Evolutionary conservation across 2,329 filamentous ascomycete genomes (phyloP).

Genomic region (Colletotrichum eremochloae): DNA sequence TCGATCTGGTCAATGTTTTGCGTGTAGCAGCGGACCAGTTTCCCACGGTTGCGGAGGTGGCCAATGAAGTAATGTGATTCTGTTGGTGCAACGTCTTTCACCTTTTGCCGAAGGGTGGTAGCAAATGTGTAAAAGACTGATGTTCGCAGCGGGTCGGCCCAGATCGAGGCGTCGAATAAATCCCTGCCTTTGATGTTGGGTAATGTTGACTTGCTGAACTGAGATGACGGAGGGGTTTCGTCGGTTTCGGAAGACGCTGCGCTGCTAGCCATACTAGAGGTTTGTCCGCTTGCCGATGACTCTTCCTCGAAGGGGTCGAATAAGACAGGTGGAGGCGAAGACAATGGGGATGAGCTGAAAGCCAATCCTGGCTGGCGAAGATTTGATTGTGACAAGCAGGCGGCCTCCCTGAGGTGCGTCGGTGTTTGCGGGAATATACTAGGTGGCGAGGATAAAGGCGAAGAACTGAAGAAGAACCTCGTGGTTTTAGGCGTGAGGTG

Average conservation of each 20-base stretch:
- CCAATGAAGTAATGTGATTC: constrained; percentile 77
- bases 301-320: constrained; percentile 64
- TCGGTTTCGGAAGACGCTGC: constrained; percentile 61
- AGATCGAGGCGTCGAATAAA: constrained; percentile 78
- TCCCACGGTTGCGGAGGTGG: constrained; percentile 74
- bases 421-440: constrained; percentile 26
- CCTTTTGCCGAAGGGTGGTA: constrained; percentile 74
- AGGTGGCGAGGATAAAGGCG: constrained; percentile 55
- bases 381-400: constrained; percentile 2
- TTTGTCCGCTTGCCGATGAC: constrained; percentile 50
- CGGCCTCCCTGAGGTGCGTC: background rate
- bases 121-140: constrained; percentile 81
- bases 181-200: constrained; percentile 79
- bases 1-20: constrained; percentile 83
- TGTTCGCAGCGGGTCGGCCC: constrained; percentile 76
- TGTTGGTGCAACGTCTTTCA: constrained; percentile 73
- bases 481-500: constrained; percentile 24
- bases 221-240: constrained; percentile 57
- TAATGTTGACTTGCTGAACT: constrained; percentile 54
- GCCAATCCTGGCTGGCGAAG: background rate
- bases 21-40: constrained; percentile 79
- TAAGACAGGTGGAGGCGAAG: constrained; percentile 66
- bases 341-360: constrained; percentile 66
- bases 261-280: constrained; percentile 53
- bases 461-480: constrained; percentile 45